These are phyloP conservation scores for Acanthamoeba triangularis DNA, from an alignment of 208 protist species.

Conservation along the genomic window DNA sequence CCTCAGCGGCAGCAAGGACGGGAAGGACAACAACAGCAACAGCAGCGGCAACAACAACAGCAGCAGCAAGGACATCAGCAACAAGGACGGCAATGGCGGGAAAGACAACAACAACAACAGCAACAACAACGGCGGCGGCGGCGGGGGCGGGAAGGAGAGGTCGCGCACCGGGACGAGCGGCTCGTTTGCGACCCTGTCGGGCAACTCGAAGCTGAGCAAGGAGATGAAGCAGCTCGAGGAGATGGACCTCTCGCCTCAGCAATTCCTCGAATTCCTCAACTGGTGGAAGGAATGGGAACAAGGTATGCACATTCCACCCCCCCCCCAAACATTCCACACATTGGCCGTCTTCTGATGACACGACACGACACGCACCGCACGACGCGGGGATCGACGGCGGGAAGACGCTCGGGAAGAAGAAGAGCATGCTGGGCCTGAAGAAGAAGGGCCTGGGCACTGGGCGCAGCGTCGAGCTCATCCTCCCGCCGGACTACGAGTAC, in stretches of 20 bases:
- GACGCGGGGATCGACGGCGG: background rate
- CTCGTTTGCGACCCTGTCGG: background rate
- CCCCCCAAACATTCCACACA: background rate
- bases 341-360: too few species aligned
- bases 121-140: background rate
- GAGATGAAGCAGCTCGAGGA: constrained; percentile 65
- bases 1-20: too few species aligned
- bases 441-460: constrained; percentile 8
- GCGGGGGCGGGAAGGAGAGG: background rate
- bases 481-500: constrained; percentile 31
- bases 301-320: background rate
- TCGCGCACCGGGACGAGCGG: background rate
- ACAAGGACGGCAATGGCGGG: background rate
- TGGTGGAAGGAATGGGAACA: constrained; percentile 61
- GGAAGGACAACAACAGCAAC: too few species aligned
- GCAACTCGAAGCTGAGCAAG: constrained; percentile 30
- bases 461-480: constrained; percentile 31
- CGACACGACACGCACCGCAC: background rate
- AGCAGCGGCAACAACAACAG: background rate
- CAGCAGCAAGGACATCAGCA: background rate
- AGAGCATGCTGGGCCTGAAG: background rate
- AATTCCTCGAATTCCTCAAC: constrained; percentile 58
- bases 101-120: background rate
- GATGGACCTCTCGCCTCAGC: constrained; percentile 28
- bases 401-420: background rate